These are phyloP conservation scores for Coprinellus aureogranulatus DNA, from an alignment of 768 basidiomycete species.

Conservation along the genomic window DNA sequence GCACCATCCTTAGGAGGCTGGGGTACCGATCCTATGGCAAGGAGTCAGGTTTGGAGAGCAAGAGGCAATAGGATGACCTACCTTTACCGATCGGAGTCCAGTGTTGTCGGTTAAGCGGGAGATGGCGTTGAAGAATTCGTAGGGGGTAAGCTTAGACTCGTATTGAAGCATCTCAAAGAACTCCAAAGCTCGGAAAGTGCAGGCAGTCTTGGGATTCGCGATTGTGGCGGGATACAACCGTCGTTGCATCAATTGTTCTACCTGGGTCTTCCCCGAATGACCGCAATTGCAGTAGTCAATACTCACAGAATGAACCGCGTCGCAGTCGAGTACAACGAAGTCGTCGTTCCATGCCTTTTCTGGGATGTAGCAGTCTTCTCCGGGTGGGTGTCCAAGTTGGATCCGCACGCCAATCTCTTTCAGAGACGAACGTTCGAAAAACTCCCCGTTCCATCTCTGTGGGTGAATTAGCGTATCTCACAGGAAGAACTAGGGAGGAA, in stretches of 20 bases:
- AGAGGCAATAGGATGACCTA: neutral
- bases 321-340: conserved; percentile 26
- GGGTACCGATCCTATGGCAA: conserved; percentile 2
- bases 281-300: conserved; percentile 32
- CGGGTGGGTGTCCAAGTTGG: conserved; percentile 24
- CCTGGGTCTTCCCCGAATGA: neutral
- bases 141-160: neutral
- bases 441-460: neutral
- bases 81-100: neutral
- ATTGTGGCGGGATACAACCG: conserved; percentile 21
- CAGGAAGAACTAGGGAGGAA: too few relatives aligned
- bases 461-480: too few relatives aligned
- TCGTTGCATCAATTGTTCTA: conserved; percentile 19
- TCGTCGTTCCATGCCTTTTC: too few relatives aligned
- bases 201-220: neutral
- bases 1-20: neutral
- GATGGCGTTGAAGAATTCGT: neutral
- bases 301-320: conserved; percentile 27
- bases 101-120: neutral
- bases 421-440: conserved; percentile 11
- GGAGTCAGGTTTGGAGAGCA: neutral
- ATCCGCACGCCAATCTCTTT: conserved; percentile 23
- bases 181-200: neutral
- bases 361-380: conserved; percentile 14
- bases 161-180: neutral